Evolutionary conservation across 2,329 filamentous ascomycete genomes (phyloP).

Genomic region (Dothistroma pini): DNA sequence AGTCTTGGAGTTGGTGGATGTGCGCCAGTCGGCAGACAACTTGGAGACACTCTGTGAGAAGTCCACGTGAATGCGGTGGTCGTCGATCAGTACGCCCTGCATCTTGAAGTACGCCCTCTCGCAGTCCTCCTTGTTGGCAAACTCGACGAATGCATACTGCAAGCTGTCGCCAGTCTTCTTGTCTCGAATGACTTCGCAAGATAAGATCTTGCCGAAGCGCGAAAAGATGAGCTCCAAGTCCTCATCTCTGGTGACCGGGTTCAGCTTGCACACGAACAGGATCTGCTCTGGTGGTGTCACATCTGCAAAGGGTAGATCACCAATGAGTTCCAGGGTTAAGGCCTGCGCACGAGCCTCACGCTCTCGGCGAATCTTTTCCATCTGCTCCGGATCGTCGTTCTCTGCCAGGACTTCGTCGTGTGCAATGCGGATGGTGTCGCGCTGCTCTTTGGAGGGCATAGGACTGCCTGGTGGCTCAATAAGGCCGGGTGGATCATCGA

Average conservation of each 20-base stretch:
- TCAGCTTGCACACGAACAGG: constrained; percentile 96
- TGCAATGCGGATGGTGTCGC: constrained; percentile 86
- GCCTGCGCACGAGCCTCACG: constrained; percentile 91
- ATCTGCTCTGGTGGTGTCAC: constrained; percentile 97
- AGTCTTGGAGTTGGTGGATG: constrained; percentile 78
- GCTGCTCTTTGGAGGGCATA: constrained; percentile 74
- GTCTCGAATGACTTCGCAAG: constrained; percentile 93
- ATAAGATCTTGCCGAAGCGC: constrained; percentile 90
- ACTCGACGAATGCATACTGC: constrained; percentile 98
- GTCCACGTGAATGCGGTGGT: constrained; percentile 96
- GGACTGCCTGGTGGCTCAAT: constrained; percentile 76
- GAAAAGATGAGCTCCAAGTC: constrained; percentile 95
- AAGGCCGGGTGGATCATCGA: constrained; percentile 73
- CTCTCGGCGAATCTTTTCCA: constrained; percentile 77
- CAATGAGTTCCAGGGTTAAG: constrained; percentile 94
- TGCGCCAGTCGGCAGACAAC: constrained; percentile 84
- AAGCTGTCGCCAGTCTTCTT: constrained; percentile 90
- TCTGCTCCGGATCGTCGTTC: constrained; percentile 73
- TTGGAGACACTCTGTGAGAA: constrained; percentile 93
- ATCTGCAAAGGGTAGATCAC: constrained; percentile 93
- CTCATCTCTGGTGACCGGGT: constrained; percentile 91
- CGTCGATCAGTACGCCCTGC: constrained; percentile 95
- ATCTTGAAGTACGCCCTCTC: constrained; percentile 98
- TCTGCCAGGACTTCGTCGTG: constrained; percentile 81
- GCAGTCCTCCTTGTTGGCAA: constrained; percentile 85